Base-by-base conservation (phyloP, 352 stramenopile genomes). In the Globisporangium barbulae region DNA sequence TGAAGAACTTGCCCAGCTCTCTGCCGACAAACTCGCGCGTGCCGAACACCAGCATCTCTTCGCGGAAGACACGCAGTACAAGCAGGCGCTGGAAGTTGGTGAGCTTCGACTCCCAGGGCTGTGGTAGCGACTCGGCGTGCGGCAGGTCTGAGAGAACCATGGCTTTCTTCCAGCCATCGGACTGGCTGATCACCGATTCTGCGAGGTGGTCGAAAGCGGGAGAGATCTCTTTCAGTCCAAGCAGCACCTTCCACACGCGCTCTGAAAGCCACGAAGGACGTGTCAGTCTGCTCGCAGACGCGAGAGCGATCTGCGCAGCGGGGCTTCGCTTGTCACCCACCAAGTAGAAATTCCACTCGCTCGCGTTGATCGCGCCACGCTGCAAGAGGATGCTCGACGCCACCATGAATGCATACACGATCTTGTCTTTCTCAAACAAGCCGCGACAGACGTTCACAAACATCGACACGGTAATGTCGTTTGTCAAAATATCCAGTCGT, bases 391-490 rank as follows among this genome's bases (percentile, higher is more conserved):
- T 97, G 35, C 88, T 93, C 21, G 88, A 75, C 3, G 85, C 89
- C 44, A 98, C 97, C 75, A 97, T 96, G 66, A 98, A 97, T 12
- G 93, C 88, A 71, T 96, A 98, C 21, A 98, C 80, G 49, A 98
- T 85, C 71, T 98, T 98, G 75, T 98, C 89, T 55, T 96, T 96
- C 69, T 98, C 94, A 64, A 98, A 98, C 1, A 98, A 70, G 0
- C 94, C 94, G 2, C 93, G 84, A 65, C 94, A 98, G 1, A 98
- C 81, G 74, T 98, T 98, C 5, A 96, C 85, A 60, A 97, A 98
- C 78, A 98, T 97, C 47, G 84, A 96, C 48, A 75, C 76, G 1
- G 94, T 98, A 56, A 98, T 90, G 69, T 98, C 91, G 30, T 97
- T 63, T 66, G 97, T 93, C 15, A 98, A 65, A 52, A 97, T 97